A percentile compares a stretch with the other conserved stretches of the same genome.
Evolutionary conservation across 352 stramenopile genomes (phyloP).

Genomic region (Globisporangium parvum): DNA sequence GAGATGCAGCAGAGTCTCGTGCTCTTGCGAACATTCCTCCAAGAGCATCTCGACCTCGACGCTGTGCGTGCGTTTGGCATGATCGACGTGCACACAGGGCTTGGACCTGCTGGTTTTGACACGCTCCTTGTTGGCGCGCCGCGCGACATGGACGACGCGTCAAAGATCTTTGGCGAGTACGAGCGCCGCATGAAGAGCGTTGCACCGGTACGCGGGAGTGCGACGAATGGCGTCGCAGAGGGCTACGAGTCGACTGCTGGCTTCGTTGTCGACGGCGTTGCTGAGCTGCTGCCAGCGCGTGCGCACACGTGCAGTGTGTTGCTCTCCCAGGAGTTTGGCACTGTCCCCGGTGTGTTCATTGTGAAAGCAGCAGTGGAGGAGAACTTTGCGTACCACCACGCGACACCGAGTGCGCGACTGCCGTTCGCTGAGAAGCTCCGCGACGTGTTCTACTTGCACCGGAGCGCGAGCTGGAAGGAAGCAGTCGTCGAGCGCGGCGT

Average conservation of each 20-base stretch:
- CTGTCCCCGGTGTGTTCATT: conserved; percentile 45
- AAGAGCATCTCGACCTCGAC: conserved; percentile 36
- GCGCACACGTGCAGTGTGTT: background rate
- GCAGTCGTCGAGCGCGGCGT: conserved; percentile 44
- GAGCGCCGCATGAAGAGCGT: background rate
- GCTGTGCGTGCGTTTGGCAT: conserved; percentile 44
- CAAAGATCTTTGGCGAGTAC: conserved; percentile 21
- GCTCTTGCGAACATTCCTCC: conserved; percentile 58
- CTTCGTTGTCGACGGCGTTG: conserved; percentile 29
- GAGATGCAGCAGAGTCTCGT: conserved; percentile 63
- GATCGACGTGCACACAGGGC: conserved; percentile 92
- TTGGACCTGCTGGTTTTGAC: conserved; percentile 70
- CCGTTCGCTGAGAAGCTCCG: conserved; percentile 55
- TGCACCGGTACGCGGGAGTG: conserved; percentile 9
- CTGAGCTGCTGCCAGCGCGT: conserved; percentile 19
- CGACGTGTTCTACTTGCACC: conserved; percentile 76
- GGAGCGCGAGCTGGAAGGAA: conserved; percentile 54
- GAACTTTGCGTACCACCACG: conserved; percentile 44
- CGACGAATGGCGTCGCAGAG: conserved; percentile 24
- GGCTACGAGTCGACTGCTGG: conserved; percentile 56
- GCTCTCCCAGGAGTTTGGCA: conserved; percentile 71
- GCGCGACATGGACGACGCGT: background rate
- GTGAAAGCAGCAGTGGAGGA: conserved; percentile 55
- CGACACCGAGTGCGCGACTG: conserved; percentile 34
- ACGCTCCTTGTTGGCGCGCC: conserved; percentile 37